phyloP scores from a whole-genome alignment of 106 monocot genomes.

The Platanthera zijinensis region DNA sequence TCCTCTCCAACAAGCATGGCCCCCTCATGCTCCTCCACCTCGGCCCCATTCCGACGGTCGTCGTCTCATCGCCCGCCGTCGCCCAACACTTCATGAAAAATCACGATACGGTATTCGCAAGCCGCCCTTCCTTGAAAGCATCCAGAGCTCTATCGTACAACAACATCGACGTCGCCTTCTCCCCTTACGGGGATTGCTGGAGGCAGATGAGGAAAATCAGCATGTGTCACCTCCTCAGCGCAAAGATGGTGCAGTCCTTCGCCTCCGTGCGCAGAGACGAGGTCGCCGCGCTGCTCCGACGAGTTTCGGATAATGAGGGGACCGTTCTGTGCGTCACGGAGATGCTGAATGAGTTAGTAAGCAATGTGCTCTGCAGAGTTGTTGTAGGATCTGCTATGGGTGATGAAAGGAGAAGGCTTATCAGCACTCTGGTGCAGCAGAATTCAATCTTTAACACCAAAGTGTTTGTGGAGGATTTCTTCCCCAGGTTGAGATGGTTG shows the following conservation, averaged over 20 bases:
- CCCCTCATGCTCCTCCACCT: constrained; percentile 19
- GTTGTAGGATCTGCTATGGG: not conserved
- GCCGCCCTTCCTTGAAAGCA: not conserved
- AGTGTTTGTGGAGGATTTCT: not conserved
- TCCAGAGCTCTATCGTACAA: not conserved
- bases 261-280: not conserved
- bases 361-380: not conserved
- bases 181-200: not conserved
- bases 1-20: constrained; percentile 7
- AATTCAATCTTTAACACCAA: no score
- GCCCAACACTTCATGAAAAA: constrained; percentile 8
- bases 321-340: not conserved
- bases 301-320: not conserved
- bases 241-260: not conserved
- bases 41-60: constrained; percentile 10
- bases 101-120: not conserved
- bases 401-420: not conserved
- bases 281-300: not conserved
- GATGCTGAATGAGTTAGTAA: not conserved
- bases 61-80: constrained; percentile 11
- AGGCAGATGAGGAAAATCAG: constrained; percentile 1
- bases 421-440: not conserved
- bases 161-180: not conserved
- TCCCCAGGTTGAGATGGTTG: not conserved
- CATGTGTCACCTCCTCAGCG: not conserved